phyloP scores from a whole-genome alignment of 345 rosid species.

The Turnera subulata region DNA sequence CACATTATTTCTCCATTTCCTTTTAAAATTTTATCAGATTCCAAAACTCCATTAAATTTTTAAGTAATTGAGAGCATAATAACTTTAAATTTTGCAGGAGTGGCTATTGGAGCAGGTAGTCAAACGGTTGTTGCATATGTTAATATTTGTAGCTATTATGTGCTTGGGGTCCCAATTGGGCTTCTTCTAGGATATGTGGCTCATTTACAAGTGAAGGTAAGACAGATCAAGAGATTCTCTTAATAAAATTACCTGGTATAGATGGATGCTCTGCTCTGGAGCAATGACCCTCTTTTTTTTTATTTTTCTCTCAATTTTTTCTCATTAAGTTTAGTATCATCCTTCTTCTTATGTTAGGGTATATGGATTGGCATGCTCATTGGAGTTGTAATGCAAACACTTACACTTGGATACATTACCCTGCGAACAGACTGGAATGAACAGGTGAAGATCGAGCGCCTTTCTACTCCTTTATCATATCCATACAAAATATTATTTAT shows the following conservation, averaged over 20 bases:
- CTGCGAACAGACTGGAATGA: conserved; percentile 30
- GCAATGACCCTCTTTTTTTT: no score
- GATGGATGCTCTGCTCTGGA: no score
- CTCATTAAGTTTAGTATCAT: no score
- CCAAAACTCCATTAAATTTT: no score
- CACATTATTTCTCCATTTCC: no score
- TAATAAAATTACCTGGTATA: not conserved
- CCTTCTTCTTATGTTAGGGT: conserved; percentile 12
- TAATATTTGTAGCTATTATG: conserved; percentile 12
- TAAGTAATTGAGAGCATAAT: no score
- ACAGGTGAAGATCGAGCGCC: conserved; percentile 21
- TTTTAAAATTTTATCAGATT: no score
- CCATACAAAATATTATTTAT: no score
- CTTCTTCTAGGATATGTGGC: conserved; percentile 19
- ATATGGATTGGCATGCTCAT: conserved; percentile 21
- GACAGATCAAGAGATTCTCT: no score
- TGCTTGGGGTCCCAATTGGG: conserved; percentile 16
- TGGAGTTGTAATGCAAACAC: conserved; percentile 16
- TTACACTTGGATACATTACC: conserved; percentile 16
- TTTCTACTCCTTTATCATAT: no score
- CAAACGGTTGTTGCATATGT: conserved; percentile 13
- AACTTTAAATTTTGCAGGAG: conserved; percentile 12
- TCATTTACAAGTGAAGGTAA: conserved; percentile 9
- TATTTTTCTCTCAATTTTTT: no score
- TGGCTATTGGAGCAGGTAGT: conserved; percentile 10